Conservation (phyloP, 495 filamentous ascomycete genomes). For the Penicillium dipodomyicola region DNA sequence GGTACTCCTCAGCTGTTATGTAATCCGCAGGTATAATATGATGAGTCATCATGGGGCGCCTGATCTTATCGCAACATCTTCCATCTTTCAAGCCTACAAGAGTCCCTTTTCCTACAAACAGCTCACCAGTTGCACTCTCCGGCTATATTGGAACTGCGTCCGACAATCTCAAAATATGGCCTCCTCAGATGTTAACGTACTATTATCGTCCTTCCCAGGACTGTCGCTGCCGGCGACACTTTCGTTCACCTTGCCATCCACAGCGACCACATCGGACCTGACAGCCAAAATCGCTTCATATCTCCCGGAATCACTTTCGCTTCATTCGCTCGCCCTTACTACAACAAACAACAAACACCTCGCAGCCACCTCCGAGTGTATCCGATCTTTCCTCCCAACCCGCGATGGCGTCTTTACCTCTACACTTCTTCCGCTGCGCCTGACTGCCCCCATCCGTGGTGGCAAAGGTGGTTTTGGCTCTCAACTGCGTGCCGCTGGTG, state of each 20-base stretch:
- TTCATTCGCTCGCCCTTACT: conserved; percentile 66
- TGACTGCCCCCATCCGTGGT: conserved; percentile 72
- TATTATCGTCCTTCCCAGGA: conserved; percentile 79
- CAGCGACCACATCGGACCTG: conserved; percentile 65
- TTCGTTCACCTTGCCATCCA: conserved; percentile 62
- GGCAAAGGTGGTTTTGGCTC: conserved; percentile 98
- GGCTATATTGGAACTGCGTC: neutral
- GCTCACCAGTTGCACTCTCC: neutral
- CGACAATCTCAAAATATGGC: conserved; percentile 28
- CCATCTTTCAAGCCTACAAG: neutral
- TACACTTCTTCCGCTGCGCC: conserved; percentile 76
- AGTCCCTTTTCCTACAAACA: neutral
- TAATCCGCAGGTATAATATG: no score
- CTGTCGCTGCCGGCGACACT: conserved; percentile 76
- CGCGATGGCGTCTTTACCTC: conserved; percentile 43
- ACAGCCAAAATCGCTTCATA: conserved; percentile 58
- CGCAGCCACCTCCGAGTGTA: conserved; percentile 36
- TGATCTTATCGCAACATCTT: conserved; percentile 3
- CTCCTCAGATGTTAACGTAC: conserved; percentile 64
- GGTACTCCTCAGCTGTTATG: no score
- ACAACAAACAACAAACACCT: conserved; percentile 77
- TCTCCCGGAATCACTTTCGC: conserved; percentile 54
- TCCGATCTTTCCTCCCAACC: conserved; percentile 24
- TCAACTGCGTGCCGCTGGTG: conserved; percentile 92
- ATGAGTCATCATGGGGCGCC: neutral